A percentile compares a stretch with the other conserved stretches of the same genome.
These are phyloP conservation scores for Sporothrix phasma DNA, from an alignment of 2,329 filamentous ascomycete genomes.

Conservation along the genomic window DNA sequence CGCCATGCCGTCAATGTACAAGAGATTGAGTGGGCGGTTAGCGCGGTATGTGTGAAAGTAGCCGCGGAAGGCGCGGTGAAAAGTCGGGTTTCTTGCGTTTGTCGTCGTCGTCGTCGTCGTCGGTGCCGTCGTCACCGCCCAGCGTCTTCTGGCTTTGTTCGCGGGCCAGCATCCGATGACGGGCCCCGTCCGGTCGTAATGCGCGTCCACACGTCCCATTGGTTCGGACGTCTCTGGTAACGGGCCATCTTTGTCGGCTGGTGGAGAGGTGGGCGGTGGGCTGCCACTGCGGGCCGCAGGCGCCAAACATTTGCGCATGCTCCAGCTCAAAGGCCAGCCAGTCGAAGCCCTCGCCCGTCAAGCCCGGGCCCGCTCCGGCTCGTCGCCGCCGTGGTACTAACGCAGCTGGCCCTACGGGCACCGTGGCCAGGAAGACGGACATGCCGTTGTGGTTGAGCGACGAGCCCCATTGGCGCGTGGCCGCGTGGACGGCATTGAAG, in stretches of 20 bases:
- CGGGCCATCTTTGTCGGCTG: too few species aligned
- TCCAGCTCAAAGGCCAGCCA: conserved; percentile 73
- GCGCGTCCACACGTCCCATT: not conserved
- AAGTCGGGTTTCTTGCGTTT: conserved; percentile 6
- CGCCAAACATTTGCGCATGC: conserved; percentile 53
- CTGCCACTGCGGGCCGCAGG: not conserved
- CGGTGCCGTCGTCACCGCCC: not conserved
- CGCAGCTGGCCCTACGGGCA: conserved; percentile 55
- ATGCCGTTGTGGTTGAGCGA: conserved; percentile 67
- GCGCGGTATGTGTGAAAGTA: conserved; percentile 59
- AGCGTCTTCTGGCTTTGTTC: not conserved
- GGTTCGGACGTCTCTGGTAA: too few species aligned
- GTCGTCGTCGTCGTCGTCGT: not conserved
- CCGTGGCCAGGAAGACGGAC: conserved; percentile 55
- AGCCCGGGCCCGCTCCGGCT: conserved; percentile 35
- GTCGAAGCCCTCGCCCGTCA: conserved; percentile 33
- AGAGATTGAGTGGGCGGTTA: conserved; percentile 44
- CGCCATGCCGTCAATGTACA: conserved; percentile 62
- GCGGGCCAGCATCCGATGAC: not conserved
- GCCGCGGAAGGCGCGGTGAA: conserved; percentile 30
- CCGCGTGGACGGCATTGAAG: conserved; percentile 64
- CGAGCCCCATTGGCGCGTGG: conserved; percentile 65
- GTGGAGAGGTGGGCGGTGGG: not conserved
- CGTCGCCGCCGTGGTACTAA: conserved; percentile 54
- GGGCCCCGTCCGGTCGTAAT: not conserved